Percentiles rank a stretch among this genome's conserved stretches.
Conservation (phyloP, 2,329 filamentous ascomycete genomes). For the Sclerotinia nivalis region DNA sequence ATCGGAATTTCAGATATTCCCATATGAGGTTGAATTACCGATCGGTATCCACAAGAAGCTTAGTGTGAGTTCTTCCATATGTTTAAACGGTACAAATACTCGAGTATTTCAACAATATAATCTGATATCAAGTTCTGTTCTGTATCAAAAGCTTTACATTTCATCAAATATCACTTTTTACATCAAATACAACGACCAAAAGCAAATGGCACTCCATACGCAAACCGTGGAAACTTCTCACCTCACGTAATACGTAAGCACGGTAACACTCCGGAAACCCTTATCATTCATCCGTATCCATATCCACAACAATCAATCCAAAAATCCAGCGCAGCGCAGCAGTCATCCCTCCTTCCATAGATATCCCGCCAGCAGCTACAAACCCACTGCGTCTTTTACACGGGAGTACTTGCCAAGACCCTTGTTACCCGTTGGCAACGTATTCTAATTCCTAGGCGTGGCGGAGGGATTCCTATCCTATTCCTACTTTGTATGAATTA, state of each 20-base stretch:
- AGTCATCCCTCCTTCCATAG: not conserved
- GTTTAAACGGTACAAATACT: too few species aligned
- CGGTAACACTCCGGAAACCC: not conserved
- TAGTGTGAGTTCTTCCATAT: too few species aligned
- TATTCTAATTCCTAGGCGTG: not conserved
- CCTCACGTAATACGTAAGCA: not conserved
- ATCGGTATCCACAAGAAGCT: too few species aligned
- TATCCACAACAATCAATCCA: slow-evolving; percentile 1
- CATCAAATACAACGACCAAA: not conserved
- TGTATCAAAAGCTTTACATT: not conserved
- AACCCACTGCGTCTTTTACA: not conserved
- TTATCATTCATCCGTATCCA: not conserved
- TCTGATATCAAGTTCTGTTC: not conserved
- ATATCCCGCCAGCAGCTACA: not conserved
- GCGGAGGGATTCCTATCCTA: not conserved
- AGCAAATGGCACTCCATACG: too few species aligned
- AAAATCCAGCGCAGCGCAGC: not conserved
- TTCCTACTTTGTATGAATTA: too few species aligned
- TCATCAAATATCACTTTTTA: not conserved
- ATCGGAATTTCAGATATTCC: too few species aligned
- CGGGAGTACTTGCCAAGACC: not conserved
- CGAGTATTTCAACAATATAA: too few species aligned
- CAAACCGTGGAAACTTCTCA: not conserved
- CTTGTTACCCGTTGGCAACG: not conserved
- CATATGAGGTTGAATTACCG: too few species aligned